Base-by-base conservation (phyloP, 352 stramenopile genomes). In the Saprolegnia diclina region DNA sequence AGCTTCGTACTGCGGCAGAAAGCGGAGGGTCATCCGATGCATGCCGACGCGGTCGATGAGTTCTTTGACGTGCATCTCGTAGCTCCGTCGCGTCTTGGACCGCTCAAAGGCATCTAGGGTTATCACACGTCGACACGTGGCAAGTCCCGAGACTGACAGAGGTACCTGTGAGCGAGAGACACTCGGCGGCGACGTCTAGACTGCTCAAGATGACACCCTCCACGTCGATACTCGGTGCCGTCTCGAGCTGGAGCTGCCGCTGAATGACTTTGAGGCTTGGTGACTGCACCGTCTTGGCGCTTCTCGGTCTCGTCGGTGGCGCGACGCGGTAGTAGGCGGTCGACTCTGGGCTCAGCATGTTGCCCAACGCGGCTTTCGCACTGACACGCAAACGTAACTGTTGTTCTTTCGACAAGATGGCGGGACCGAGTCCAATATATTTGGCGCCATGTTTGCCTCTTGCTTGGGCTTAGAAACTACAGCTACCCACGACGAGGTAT, bases 11-110 rank as follows among this genome's bases (percentile, higher is more conserved):
- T 73, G 65, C 1, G 63, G 62, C 5, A 67, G 61, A 56, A 83
- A 81, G n/a, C 71, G 71, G 13, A 83, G 74, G 21, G 75, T 77
- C 67, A 73, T 77, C 10, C 79, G 16, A 11, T 74, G 78, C 75
- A 83, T 83, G 1, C 71, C 7, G 0, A 78, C 74, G 10, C 76
- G 77, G 35, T 57, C 54, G 14, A 81, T 69, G n/a, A 83, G 26
- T 40, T 77, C 53, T 45, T 79, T 77, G 63, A 83, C 77, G 57
- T 66, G n/a, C 13, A 40, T 22, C 21, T 66, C 37, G 10, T 54
- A 29, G 40, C 57, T 44, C 4, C 35, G 21, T 16, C 22, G n/a
- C 24, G 10, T 38, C 22, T 21, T n/a, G 11, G 21, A 16, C 10
- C 24, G 54, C 0, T 16, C 21, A 62, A 62, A 62, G 16, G 24